Evolutionary conservation across 1,139 yeast species (phyloP).

Genomic region (Pichia sp.): DNA sequence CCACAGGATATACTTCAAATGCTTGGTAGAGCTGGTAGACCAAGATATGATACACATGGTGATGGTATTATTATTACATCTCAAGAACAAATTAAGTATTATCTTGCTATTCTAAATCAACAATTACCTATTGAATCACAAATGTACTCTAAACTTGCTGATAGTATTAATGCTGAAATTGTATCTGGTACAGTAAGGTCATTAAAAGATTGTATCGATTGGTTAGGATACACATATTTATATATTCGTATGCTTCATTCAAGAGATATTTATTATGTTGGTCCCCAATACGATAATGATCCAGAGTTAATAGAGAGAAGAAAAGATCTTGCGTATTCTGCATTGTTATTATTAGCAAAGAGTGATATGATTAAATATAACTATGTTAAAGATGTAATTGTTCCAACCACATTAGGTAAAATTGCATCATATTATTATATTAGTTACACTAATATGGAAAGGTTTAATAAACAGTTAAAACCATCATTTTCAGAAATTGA

Average conservation of each 20-base stretch:
- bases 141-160: slow-evolving; percentile 62
- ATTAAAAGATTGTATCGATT: slow-evolving; percentile 61
- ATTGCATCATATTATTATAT: slow-evolving; percentile 88
- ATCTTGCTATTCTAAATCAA: slow-evolving; percentile 80
- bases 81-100: slow-evolving; percentile 80
- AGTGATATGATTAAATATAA: slow-evolving; percentile 59
- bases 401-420: slow-evolving; percentile 71
- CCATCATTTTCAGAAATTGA: slow-evolving; percentile 70
- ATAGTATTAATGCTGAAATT: slow-evolving; percentile 79
- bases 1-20: slow-evolving; percentile 94
- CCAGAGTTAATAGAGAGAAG: slow-evolving; percentile 44
- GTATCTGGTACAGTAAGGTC: slow-evolving; percentile 62
- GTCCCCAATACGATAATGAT: slow-evolving; percentile 57
- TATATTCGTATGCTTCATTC: slow-evolving; percentile 73
- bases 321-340: slow-evolving; percentile 69
- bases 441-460: slow-evolving; percentile 59
- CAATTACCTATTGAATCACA: slow-evolving; percentile 93
- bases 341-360: slow-evolving; percentile 51
- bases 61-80: slow-evolving; percentile 91
- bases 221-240: slow-evolving; percentile 78
- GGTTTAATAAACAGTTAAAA: slow-evolving; percentile 54
- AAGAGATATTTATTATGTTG: slow-evolving; percentile 72
- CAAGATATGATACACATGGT: slow-evolving; percentile 86
- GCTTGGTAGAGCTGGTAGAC: slow-evolving; percentile 97
- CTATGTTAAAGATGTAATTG: slow-evolving; percentile 38